A percentile compares a stretch with the other conserved stretches of the same genome.
Conservation (phyloP, 2,329 filamentous ascomycete species). For the Apiospora saccharicola region DNA sequence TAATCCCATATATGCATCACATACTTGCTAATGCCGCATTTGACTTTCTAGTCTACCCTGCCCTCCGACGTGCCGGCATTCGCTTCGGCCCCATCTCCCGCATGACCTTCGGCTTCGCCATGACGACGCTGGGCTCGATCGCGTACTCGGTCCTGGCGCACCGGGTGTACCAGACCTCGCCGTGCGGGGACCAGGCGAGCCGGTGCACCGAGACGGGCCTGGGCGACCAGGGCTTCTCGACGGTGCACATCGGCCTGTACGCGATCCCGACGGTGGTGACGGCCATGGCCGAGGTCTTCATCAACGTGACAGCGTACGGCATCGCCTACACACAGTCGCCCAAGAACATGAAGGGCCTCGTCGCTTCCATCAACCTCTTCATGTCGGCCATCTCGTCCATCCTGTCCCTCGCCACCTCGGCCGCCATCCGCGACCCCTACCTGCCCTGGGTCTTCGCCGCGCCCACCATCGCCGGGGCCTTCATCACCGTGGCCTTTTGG, state of each 20-base stretch:
- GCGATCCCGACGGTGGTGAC: constrained; percentile 58
- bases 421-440: constrained; percentile 50
- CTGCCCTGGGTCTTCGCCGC: constrained; percentile 68
- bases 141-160: constrained; percentile 64
- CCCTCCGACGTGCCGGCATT: constrained; percentile 58
- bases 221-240: constrained; percentile 27
- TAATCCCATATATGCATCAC: too few species aligned
- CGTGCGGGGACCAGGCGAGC: constrained; percentile 47
- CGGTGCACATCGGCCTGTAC: constrained; percentile 60
- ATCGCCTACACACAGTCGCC: constrained; percentile 75
- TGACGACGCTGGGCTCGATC: constrained; percentile 57
- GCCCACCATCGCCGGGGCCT: constrained; percentile 67
- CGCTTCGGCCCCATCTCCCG: constrained; percentile 64
- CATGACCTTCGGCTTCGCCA: constrained; percentile 64
- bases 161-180: constrained; percentile 63
- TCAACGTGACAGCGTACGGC: constrained; percentile 69
- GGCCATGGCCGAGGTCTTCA: constrained; percentile 63
- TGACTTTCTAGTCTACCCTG: constrained; percentile 60
- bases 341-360: constrained; percentile 67
- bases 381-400: constrained; percentile 65
- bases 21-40: neutral
- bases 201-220: constrained; percentile 42
- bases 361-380: constrained; percentile 63
- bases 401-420: constrained; percentile 51
- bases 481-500: constrained; percentile 74